Conservation (phyloP, 805 yeast species). For the Wickerhamiella dianesei region DNA sequence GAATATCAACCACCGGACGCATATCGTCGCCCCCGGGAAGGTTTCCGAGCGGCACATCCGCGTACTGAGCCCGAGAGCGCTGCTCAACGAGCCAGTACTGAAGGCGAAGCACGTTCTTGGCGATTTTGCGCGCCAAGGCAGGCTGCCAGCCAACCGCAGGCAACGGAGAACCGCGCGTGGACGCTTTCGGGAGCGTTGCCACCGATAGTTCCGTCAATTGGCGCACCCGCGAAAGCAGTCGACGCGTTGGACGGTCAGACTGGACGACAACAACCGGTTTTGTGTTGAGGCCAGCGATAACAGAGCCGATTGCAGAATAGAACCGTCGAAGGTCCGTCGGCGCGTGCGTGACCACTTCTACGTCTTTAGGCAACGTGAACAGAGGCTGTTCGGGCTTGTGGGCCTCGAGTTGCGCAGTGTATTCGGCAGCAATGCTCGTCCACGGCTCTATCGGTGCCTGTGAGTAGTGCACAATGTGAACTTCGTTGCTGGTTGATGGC, state of each 20-base stretch:
- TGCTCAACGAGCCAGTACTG: constrained; percentile 61
- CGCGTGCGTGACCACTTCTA: constrained; percentile 32
- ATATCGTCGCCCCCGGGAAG: constrained; percentile 54
- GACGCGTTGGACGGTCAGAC: constrained; percentile 38
- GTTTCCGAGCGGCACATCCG: constrained; percentile 79
- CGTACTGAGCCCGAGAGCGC: constrained; percentile 50
- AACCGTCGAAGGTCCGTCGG: constrained; percentile 28
- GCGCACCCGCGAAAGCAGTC: constrained; percentile 24
- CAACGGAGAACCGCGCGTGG: background rate
- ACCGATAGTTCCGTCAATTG: constrained; percentile 10
- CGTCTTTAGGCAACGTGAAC: constrained; percentile 38
- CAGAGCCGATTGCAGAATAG: constrained; percentile 43
- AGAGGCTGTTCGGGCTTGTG: constrained; percentile 19
- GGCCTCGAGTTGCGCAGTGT: background rate
- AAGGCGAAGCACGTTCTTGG: constrained; percentile 57
- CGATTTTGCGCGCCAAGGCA: constrained; percentile 46
- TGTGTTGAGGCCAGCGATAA: constrained; percentile 37
- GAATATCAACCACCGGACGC: constrained; percentile 69
- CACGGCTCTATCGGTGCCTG: background rate
- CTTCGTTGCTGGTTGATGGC: constrained; percentile 11
- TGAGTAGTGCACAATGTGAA: constrained; percentile 2
- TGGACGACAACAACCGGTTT: constrained; percentile 59
- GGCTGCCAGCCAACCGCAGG: constrained; percentile 22
- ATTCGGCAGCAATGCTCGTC: background rate
- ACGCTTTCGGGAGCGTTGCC: constrained; percentile 2